phyloP scores from a whole-genome alignment of 345 rosid genomes.

The Raphanus raphanistrum region DNA sequence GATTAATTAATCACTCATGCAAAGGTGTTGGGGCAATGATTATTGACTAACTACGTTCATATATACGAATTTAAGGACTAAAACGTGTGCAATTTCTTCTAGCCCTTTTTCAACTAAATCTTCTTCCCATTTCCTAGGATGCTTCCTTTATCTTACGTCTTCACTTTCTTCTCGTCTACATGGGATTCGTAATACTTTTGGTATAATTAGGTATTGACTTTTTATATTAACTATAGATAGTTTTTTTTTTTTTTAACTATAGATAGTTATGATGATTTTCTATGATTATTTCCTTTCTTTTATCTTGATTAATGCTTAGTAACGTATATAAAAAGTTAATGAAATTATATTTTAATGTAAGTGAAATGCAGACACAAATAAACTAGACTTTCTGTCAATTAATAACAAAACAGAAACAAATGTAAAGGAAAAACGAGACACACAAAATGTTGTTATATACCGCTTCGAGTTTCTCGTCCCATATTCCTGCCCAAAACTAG shows the following conservation, averaged over 20 bases:
- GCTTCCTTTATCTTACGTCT: not conserved
- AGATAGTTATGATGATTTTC: not conserved
- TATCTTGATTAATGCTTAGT: not conserved
- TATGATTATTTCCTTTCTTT: not conserved
- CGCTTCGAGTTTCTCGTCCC: not conserved
- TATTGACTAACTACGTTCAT: not conserved
- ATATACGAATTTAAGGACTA: not conserved
- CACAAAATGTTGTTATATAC: not conserved
- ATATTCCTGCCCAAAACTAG: not conserved
- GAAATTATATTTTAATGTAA: not conserved
- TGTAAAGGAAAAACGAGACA: not conserved
- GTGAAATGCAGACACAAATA: not conserved
- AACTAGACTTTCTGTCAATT: not conserved
- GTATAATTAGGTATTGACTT: not conserved
- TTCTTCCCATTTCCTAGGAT: constrained; percentile 17
- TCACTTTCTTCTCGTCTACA: constrained; percentile 2
- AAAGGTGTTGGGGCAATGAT: not conserved
- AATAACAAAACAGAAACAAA: not conserved
- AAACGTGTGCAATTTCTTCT: constrained; percentile 3
- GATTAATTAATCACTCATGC: not conserved
- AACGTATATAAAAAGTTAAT: not conserved
- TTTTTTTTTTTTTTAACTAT: not conserved
- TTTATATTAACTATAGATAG: not conserved
- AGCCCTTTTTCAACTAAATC: constrained; percentile 14
- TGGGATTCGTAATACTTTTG: not conserved